These are phyloP conservation scores for Abortiporus biennis DNA, from an alignment of 1,284 basidiomycete genomes.

Conservation along the genomic window DNA sequence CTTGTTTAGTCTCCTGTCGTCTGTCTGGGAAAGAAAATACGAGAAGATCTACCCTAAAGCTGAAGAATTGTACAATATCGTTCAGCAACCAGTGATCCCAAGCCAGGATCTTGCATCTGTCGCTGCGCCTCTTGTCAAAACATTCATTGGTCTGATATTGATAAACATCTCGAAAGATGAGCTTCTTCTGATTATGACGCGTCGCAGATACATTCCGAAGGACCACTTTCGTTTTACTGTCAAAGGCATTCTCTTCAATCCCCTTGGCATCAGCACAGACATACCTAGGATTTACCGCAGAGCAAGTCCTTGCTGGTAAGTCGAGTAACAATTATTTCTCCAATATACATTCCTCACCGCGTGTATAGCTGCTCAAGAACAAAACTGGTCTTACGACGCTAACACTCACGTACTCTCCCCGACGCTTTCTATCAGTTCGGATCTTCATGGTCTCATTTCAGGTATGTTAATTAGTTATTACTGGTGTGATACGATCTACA, in stretches of 20 bases:
- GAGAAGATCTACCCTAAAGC: slow-evolving; percentile 45
- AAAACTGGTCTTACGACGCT: slow-evolving; percentile 47
- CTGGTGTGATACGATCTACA: no score
- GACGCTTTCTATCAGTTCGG: no score
- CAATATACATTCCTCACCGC: slow-evolving; percentile 4
- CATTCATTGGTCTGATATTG: slow-evolving; percentile 43
- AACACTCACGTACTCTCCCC: slow-evolving; percentile 41
- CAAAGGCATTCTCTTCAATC: slow-evolving; percentile 57
- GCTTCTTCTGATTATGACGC: slow-evolving; percentile 1
- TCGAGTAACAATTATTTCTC: slow-evolving; percentile 1
- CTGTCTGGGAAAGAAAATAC: slow-evolving; percentile 49
- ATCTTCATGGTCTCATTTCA: no score
- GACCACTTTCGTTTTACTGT: slow-evolving; percentile 47
- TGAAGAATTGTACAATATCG: slow-evolving; percentile 34
- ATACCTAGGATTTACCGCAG: slow-evolving; percentile 47
- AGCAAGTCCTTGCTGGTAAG: slow-evolving; percentile 44
- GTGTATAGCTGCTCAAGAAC: slow-evolving; percentile 38
- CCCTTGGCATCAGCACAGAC: slow-evolving; percentile 42
- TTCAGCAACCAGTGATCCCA: slow-evolving; percentile 35
- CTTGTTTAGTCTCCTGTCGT: slow-evolving; percentile 40
- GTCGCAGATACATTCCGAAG: slow-evolving; percentile 41
- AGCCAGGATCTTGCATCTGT: slow-evolving; percentile 39
- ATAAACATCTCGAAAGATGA: no score
- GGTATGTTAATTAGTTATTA: no score
- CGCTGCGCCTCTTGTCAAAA: slow-evolving; percentile 34